Evolutionary conservation across 352 stramenopile species (phyloP).

Genomic region (Phytophthora crassamura): DNA sequence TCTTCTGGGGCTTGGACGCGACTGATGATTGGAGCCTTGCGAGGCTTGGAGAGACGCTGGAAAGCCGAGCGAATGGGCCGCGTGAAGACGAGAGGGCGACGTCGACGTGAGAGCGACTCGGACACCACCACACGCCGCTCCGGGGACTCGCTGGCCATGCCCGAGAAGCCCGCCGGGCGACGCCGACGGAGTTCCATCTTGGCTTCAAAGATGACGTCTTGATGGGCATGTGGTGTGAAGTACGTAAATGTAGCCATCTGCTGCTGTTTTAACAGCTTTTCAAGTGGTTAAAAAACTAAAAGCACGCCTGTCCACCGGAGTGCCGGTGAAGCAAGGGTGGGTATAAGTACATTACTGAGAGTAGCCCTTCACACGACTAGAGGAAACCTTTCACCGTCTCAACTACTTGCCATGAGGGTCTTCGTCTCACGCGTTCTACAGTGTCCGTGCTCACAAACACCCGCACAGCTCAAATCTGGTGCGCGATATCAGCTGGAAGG

Average conservation of each 20-base stretch:
- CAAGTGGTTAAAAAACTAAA: no score
- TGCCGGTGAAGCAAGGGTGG: no score
- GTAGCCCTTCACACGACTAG: no score
- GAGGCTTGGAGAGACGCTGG: slow-evolving; percentile 27
- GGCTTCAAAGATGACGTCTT: slow-evolving; percentile 1
- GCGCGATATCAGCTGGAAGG: no score
- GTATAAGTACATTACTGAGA: no score
- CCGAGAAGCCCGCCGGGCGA: slow-evolving; percentile 9
- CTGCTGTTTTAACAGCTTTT: no score
- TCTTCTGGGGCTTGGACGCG: background rate
- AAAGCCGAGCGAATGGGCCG: slow-evolving; percentile 18
- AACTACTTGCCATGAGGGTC: no score
- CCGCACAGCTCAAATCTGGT: no score
- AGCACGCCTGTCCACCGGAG: no score
- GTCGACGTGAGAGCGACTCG: slow-evolving; percentile 22
- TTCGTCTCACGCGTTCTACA: no score
- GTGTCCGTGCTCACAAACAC: no score
- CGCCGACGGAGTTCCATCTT: slow-evolving; percentile 29
- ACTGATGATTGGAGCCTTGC: slow-evolving; percentile 4
- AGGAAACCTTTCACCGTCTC: no score
- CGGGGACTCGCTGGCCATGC: background rate
- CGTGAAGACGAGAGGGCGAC: slow-evolving; percentile 20
- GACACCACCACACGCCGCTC: slow-evolving; percentile 7
- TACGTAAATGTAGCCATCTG: slow-evolving; percentile 4
- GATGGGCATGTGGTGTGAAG: background rate